Evolutionary conservation across 2,329 filamentous ascomycete genomes (phyloP).

Genomic region (Microascus cirrosus): DNA sequence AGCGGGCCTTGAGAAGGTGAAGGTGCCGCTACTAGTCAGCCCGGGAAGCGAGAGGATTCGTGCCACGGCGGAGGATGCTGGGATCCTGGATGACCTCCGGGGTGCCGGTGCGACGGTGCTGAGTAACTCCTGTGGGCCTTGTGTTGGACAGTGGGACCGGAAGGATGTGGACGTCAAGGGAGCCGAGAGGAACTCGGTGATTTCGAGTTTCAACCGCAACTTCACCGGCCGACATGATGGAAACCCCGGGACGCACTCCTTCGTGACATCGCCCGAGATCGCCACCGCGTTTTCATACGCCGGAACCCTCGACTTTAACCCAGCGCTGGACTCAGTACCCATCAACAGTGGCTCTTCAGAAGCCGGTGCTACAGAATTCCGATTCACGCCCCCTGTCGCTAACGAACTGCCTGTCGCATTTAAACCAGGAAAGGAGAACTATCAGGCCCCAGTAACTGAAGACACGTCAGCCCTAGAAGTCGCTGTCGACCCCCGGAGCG

Average conservation of each 20-base stretch:
- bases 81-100: slow-evolving; percentile 87
- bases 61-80: slow-evolving; percentile 81
- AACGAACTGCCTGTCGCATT: slow-evolving; percentile 77
- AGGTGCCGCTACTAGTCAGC: slow-evolving; percentile 86
- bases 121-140: slow-evolving; percentile 88
- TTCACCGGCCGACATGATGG: slow-evolving; percentile 97
- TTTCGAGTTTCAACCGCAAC: slow-evolving; percentile 99
- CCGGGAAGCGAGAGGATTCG: slow-evolving; percentile 96
- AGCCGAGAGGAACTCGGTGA: slow-evolving; percentile 89
- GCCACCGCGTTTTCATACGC: slow-evolving; percentile 80
- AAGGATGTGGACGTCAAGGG: slow-evolving; percentile 80
- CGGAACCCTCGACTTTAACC: slow-evolving; percentile 86
- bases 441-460: slow-evolving; percentile 85
- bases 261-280: slow-evolving; percentile 83
- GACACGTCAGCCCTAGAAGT: slow-evolving; percentile 59
- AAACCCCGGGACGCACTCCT: slow-evolving; percentile 89
- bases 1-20: slow-evolving; percentile 79
- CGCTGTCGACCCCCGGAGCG: slow-evolving; percentile 75
- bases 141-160: slow-evolving; percentile 94
- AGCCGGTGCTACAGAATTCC: slow-evolving; percentile 84
- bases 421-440: slow-evolving; percentile 87
- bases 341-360: slow-evolving; percentile 40
- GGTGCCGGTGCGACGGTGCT: slow-evolving; percentile 91
- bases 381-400: slow-evolving; percentile 68
- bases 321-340: slow-evolving; percentile 80